A percentile compares a stretch with the other conserved stretches of the same genome.
Conservation (phyloP, 2,329 filamentous ascomycete species). For the Aspergillus sp. region DNA sequence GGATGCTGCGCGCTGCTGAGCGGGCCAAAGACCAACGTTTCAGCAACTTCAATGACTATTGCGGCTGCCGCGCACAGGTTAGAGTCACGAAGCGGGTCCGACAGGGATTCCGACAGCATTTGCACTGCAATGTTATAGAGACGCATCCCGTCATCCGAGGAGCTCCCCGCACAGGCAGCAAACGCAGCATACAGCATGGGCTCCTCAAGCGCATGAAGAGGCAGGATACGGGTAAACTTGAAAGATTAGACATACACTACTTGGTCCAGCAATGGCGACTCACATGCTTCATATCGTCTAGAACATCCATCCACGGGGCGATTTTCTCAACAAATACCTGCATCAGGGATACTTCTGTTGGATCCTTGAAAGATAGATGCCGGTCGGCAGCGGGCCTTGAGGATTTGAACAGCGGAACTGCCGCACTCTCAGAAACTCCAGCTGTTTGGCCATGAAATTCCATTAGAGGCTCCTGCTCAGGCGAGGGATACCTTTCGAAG, state of each 20-base stretch:
- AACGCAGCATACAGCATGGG: constrained; percentile 90
- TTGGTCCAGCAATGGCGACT: constrained; percentile 24
- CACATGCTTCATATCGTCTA: constrained; percentile 80
- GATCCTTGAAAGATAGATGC: constrained; percentile 69
- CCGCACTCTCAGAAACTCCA: constrained; percentile 29
- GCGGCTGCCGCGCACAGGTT: constrained; percentile 85
- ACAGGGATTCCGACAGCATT: constrained; percentile 73
- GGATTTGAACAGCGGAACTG: constrained; percentile 40
- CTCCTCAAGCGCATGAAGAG: constrained; percentile 78
- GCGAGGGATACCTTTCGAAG: constrained; percentile 69
- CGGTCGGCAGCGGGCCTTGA: constrained; percentile 48
- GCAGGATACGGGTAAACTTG: constrained; percentile 78
- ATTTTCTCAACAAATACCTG: constrained; percentile 91
- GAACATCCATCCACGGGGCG: constrained; percentile 90
- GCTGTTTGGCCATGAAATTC: constrained; percentile 32
- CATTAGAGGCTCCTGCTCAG: constrained; percentile 47
- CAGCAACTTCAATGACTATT: constrained; percentile 87
- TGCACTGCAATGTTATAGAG: constrained; percentile 88
- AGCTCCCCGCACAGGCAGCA: constrained; percentile 83
- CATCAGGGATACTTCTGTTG: constrained; percentile 85
- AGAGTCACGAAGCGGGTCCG: constrained; percentile 83
- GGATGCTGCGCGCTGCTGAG: constrained; percentile 87
- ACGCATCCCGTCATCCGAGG: constrained; percentile 77
- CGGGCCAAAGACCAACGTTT: constrained; percentile 84
- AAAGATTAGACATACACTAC: constrained; percentile 17